Base-by-base conservation (phyloP, 2,329 filamentous ascomycete genomes). In the Sporothrix schenckii region DNA sequence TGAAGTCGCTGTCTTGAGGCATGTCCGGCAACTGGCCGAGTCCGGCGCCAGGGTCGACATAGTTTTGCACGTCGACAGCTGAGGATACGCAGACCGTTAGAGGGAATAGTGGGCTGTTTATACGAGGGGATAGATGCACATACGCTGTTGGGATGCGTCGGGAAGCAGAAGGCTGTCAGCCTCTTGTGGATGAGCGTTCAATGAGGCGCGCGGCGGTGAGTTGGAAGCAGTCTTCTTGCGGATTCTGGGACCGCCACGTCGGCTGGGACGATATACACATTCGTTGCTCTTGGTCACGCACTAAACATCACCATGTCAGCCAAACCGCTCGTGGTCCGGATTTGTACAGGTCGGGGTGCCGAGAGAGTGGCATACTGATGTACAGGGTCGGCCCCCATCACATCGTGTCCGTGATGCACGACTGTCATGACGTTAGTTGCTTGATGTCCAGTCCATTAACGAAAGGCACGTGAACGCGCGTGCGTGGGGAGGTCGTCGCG, bases 11-110 rank as follows among this genome's bases (percentile, higher is more conserved):
- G 72, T 85, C 82, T 66, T 80, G 80, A 47, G 81, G 79, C 34
- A 80, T 78, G 72, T 83, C 82, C 27, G 80, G 81, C 7, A 85
- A 76, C 68, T 82, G 79, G 70, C 80, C 83, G 60, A 86, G 78
- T 6, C 82, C 83, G 7, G 82, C 83, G 1, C 84, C 83, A 1
- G 83, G 83, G 11, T 81, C 81, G 73, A 83, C 82, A 70, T 81
- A 83, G 39, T 79, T 79, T 69, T 81, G 77, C 52, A 83, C 70
- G 4, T 78, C 75, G 34, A 80, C 76, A 50, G 77, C 77, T 80
- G 34, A 39, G 49, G 21, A 21, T 3, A 53, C 39, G 52, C n/a
- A 68, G 47, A 3, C 14, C 24, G 69, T 50, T 53, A 16, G 39
- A 14, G 47, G 63, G 49, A 11, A n/a, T 10, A 16, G 39, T 11